A percentile compares a stretch with the other conserved stretches of the same genome.
phyloP scores from a whole-genome alignment of 306 rosid species.

The Dalbergia cochinchinensis region DNA sequence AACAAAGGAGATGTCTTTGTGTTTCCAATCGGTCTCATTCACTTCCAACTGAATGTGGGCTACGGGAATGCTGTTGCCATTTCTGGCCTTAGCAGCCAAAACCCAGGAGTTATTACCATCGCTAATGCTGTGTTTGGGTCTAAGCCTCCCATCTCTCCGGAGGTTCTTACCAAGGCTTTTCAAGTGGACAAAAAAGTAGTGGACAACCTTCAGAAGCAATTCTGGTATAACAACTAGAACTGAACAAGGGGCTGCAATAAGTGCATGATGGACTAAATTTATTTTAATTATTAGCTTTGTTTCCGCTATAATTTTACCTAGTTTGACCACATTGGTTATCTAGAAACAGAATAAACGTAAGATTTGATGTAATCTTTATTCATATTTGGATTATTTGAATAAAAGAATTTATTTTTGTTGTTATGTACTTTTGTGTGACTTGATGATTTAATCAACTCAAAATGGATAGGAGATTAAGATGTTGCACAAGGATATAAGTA shows the following conservation, averaged over 20 bases:
- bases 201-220: conserved; percentile 38
- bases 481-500: too few relatives aligned
- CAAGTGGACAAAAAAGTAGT: conserved; percentile 40
- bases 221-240: conserved; percentile 37
- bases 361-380: not conserved
- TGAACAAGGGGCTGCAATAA: not conserved
- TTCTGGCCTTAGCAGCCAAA: conserved; percentile 36
- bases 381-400: conserved; percentile 14
- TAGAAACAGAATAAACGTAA: not conserved
- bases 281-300: not conserved
- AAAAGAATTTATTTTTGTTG: not conserved
- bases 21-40: conserved; percentile 43
- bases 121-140: conserved; percentile 48
- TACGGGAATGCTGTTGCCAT: conserved; percentile 38
- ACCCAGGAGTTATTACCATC: conserved; percentile 31
- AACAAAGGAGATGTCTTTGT: conserved; percentile 42
- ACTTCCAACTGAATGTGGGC: conserved; percentile 48
- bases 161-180: conserved; percentile 49
- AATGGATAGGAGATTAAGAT: too few relatives aligned
- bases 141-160: conserved; percentile 43
- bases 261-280: not conserved
- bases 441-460: too few relatives aligned
- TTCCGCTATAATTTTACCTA: not conserved
- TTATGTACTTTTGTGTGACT: too few relatives aligned
- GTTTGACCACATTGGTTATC: not conserved